Conservation (phyloP, 1,284 basidiomycete species). For the Pyrrhoderma noxium region DNA sequence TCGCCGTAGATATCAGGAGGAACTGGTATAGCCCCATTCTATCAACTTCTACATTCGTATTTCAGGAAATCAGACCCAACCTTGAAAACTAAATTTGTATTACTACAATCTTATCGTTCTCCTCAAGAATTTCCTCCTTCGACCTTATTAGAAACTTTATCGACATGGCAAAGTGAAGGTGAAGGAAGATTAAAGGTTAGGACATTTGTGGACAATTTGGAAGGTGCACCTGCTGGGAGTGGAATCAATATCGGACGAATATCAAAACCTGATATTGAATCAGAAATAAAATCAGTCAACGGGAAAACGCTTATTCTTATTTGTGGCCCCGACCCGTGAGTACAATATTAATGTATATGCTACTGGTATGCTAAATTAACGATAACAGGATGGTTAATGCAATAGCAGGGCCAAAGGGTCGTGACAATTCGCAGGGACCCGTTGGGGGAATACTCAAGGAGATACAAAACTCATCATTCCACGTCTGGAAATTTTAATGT, state of each 20-base stretch:
- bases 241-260: slow-evolving; percentile 46
- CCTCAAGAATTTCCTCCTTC: slow-evolving; percentile 60
- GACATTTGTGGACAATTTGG: slow-evolving; percentile 53
- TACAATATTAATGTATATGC: slow-evolving; percentile 15
- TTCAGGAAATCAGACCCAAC: slow-evolving; percentile 30
- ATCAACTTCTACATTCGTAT: slow-evolving; percentile 44
- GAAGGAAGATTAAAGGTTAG: slow-evolving; percentile 49
- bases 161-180: slow-evolving; percentile 36
- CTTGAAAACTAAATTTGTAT: slow-evolving; percentile 48
- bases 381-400: slow-evolving; percentile 59
- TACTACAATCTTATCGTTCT: slow-evolving; percentile 61
- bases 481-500: slow-evolving; percentile 63
- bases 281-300: slow-evolving; percentile 20
- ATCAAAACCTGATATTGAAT: slow-evolving; percentile 26
- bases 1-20: slow-evolving; percentile 67
- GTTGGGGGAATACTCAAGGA: slow-evolving; percentile 57
- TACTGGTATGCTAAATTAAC: slow-evolving; percentile 5
- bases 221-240: slow-evolving; percentile 25
- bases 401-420: slow-evolving; percentile 69
- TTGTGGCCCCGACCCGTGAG: slow-evolving; percentile 75
- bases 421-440: slow-evolving; percentile 66
- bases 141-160: slow-evolving; percentile 44
- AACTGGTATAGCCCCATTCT: slow-evolving; percentile 77
- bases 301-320: slow-evolving; percentile 55
- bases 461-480: slow-evolving; percentile 20